A percentile compares a stretch with the other conserved stretches of the same genome.
Evolutionary conservation across 2,329 filamentous ascomycete species (phyloP).

Genomic region (Pseudonectria foliicola): DNA sequence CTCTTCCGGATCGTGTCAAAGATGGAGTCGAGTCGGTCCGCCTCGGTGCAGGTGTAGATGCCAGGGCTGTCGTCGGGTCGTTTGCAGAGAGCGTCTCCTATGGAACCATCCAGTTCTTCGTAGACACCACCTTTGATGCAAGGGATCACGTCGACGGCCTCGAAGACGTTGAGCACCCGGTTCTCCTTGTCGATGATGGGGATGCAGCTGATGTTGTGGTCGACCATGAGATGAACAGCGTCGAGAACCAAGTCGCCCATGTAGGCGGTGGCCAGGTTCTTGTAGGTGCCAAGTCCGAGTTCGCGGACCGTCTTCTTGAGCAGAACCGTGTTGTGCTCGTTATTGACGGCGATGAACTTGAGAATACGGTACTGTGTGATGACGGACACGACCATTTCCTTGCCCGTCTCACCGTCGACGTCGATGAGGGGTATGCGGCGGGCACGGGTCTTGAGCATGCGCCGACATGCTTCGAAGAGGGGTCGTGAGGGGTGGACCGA

Average conservation of each 20-base stretch:
- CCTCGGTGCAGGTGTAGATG: conserved; percentile 90
- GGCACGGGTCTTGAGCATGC: conserved; percentile 89
- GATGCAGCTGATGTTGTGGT: conserved; percentile 88
- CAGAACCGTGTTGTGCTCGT: conserved; percentile 74
- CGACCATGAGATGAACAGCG: conserved; percentile 88
- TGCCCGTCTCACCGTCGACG: conserved; percentile 85
- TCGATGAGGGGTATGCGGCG: conserved; percentile 91
- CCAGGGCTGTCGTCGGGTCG: conserved; percentile 87
- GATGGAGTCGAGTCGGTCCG: conserved; percentile 89
- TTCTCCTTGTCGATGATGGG: conserved; percentile 78
- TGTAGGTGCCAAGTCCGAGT: conserved; percentile 78
- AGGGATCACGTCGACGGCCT: conserved; percentile 93
- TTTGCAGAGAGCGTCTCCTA: conserved; percentile 84
- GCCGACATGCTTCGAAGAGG: conserved; percentile 89
- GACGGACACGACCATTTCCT: conserved; percentile 90
- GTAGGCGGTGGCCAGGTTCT: conserved; percentile 68
- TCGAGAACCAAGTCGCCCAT: conserved; percentile 93
- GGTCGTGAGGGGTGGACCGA: conserved; percentile 89
- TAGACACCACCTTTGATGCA: conserved; percentile 91
- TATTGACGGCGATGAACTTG: conserved; percentile 97
- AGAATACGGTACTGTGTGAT: conserved; percentile 97
- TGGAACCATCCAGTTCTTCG: conserved; percentile 77
- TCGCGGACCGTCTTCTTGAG: conserved; percentile 82
- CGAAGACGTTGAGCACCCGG: conserved; percentile 88
- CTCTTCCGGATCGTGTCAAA: conserved; percentile 96